phyloP scores from a whole-genome alignment of 108 stramenopile species.

The Craspedostauros australis region DNA sequence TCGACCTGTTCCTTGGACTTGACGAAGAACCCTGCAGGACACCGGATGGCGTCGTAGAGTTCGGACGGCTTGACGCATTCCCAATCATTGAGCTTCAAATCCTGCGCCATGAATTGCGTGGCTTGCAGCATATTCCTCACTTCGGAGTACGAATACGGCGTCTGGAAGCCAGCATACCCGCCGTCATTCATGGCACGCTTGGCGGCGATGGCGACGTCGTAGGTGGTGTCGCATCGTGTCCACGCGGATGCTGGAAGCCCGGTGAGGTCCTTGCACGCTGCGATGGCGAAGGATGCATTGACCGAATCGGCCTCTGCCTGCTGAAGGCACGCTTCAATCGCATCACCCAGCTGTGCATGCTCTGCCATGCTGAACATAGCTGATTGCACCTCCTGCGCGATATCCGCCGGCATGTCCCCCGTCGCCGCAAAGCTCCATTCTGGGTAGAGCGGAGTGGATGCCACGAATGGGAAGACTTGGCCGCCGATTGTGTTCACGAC shows the following conservation, averaged over 20 bases:
- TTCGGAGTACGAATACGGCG: constrained; percentile 7
- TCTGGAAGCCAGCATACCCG: constrained; percentile 1
- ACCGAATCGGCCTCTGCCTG: not conserved
- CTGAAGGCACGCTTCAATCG: not conserved
- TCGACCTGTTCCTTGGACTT: not conserved
- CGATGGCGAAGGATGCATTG: not conserved
- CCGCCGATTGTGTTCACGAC: too few relatives aligned
- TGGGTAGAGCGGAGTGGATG: constrained; percentile 20
- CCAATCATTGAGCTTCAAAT: constrained; percentile 4
- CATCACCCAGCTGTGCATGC: constrained; percentile 4
- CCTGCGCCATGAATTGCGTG: constrained; percentile 1
- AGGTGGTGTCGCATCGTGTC: not conserved
- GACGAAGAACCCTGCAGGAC: constrained; percentile 20
- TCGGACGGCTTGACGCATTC: constrained; percentile 3
- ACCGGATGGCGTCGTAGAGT: constrained; percentile 23
- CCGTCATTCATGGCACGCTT: not conserved
- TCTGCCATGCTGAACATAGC: constrained; percentile 10
- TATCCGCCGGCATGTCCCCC: constrained; percentile 11
- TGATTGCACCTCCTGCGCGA: constrained; percentile 23
- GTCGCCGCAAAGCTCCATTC: constrained; percentile 33
- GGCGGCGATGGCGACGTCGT: not conserved
- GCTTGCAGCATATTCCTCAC: constrained; percentile 2
- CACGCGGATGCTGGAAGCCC: too few relatives aligned
- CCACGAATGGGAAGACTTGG: constrained; percentile 20
- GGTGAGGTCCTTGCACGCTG: not conserved